Evolutionary conservation across 768 basidiomycete species (phyloP).

Genomic region (button mushroom (Agaricus bisporus)): DNA sequence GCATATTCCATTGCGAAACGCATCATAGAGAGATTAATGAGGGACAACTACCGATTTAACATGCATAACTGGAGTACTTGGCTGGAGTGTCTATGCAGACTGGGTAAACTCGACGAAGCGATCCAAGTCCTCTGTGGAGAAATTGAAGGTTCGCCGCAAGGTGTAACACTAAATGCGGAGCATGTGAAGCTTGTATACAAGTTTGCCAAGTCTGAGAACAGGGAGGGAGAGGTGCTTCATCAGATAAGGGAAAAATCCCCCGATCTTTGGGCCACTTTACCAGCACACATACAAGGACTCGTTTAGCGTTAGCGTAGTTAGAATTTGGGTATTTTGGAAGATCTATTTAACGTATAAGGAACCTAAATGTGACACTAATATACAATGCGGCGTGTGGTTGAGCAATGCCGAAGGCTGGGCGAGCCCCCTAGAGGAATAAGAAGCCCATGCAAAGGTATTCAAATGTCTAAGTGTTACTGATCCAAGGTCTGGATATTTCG

Average conservation of each 20-base stretch:
- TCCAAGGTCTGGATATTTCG: neutral
- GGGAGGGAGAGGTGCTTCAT: constrained; percentile 37
- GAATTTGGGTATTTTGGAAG: constrained; percentile 14
- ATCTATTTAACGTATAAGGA: neutral
- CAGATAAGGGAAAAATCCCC: constrained; percentile 38
- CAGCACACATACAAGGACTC: constrained; percentile 10
- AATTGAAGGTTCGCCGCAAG: constrained; percentile 31
- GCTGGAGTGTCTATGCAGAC: constrained; percentile 81
- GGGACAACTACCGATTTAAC: constrained; percentile 48
- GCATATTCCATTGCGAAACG: constrained; percentile 44
- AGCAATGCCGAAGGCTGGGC: constrained; percentile 45
- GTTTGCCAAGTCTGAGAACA: constrained; percentile 39
- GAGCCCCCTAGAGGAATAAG: constrained; percentile 48
- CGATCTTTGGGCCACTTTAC: constrained; percentile 23
- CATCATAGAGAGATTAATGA: constrained; percentile 47
- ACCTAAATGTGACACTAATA: neutral
- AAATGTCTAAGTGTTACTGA: constrained; percentile 1
- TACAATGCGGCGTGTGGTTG: constrained; percentile 51
- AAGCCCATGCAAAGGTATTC: constrained; percentile 25
- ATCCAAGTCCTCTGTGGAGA: constrained; percentile 54
- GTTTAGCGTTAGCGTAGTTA: neutral
- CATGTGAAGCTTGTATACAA: constrained; percentile 48
- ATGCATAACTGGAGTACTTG: constrained; percentile 74
- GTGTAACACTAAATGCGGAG: constrained; percentile 39
- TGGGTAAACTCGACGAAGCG: constrained; percentile 62